phyloP scores from a whole-genome alignment of 306 rosid species.

The Vigna hirtella region DNA sequence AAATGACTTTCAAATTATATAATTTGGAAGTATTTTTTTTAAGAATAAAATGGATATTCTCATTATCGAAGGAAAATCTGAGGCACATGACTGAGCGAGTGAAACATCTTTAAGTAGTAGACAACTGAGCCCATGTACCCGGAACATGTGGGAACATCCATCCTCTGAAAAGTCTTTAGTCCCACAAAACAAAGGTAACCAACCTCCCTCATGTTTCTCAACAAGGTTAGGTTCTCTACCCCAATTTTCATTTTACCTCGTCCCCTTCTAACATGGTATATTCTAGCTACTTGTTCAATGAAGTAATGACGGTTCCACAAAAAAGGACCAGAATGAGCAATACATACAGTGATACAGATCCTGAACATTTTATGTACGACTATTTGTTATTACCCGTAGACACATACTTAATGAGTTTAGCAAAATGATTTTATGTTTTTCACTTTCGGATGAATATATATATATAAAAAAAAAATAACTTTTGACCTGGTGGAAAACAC shows the following conservation, averaged over 20 bases:
- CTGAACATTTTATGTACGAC: neutral
- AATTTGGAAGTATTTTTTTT: too few relatives aligned
- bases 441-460: neutral
- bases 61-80: too few relatives aligned
- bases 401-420: neutral
- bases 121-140: slow-evolving; percentile 1
- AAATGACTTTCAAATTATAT: too few relatives aligned
- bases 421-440: neutral
- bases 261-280: neutral
- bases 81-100: neutral
- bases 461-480: neutral
- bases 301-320: neutral
- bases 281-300: neutral
- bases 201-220: neutral
- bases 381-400: neutral
- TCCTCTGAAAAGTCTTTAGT: neutral
- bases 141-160: slow-evolving; percentile 26
- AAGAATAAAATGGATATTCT: too few relatives aligned
- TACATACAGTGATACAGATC: too few relatives aligned
- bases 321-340: neutral
- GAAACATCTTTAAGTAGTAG: neutral
- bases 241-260: neutral
- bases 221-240: neutral
- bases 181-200: neutral
- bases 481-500: neutral